Evolutionary conservation across 371 early-diverging fungal species (phyloP), one percentile per base, ranked within the genome.

Genomic region (Gilbertella persicaria): DNA sequence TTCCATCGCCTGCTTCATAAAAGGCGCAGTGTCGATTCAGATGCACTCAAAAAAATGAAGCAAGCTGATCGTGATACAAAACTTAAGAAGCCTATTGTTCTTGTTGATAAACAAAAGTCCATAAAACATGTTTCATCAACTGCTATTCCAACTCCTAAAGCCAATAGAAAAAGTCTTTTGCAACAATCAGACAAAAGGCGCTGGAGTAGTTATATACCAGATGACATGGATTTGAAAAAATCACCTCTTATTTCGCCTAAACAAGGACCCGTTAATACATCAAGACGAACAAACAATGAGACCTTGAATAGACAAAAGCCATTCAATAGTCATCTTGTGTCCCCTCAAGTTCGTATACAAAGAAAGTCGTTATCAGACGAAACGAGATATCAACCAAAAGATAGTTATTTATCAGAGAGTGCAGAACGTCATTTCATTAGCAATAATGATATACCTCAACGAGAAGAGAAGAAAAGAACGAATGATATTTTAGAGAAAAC

Each of bases 161-260:
- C 17, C 17, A 39, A 16, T 7, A 39, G 20, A 7, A 38, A n/a
- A 5, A 38, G 19, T 25, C 28, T 45, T 17, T 12, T 20, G 2
- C 20, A 39, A 29, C n/a, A 36, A n/a, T 6, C 28, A 10, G 46
- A 45, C 29, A 54, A 28, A 14, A 45, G 54, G 23, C 45, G 54
- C 10, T 54, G 54, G 54, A 54, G 54, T 39, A 38, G 40, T 29
- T 45, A 37, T 13, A 26, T 20, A 25, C 29, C 51, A 23, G 50
- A 50, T 0, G 17, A 50, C 14, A 10, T 19, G 6, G 50, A 39
- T 13, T 17, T 10, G 4, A 19, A 25, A 13, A 38, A 49, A 26
- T 19, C 21, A 9, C 45, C 4, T 26, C 28, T 39, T 5, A 39
- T 39, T 7, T 19, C 17, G 1, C 39, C 17, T 17, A 39, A 19